Percentiles rank a stretch among this genome's conserved stretches.
Evolutionary conservation across 768 basidiomycete species (phyloP).

Genomic region (Agaricus subrufescens): DNA sequence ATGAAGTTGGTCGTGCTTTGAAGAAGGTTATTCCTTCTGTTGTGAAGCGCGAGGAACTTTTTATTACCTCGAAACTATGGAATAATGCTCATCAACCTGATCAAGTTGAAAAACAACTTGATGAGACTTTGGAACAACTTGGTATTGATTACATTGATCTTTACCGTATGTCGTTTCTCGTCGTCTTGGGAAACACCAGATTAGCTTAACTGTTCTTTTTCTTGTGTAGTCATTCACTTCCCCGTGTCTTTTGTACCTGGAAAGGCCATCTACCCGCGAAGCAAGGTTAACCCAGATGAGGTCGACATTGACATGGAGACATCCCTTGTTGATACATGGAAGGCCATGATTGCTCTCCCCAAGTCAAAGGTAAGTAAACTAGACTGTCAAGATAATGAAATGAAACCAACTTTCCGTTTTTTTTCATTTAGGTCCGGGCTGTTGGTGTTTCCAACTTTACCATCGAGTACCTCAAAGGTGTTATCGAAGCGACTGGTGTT

Average conservation of each 20-base stretch:
- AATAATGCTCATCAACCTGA: neutral
- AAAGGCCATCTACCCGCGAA: slow-evolving; percentile 46
- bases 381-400: neutral
- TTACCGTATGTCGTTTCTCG: slow-evolving; percentile 47
- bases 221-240: slow-evolving; percentile 66
- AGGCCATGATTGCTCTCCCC: slow-evolving; percentile 66
- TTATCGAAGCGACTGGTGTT: slow-evolving; percentile 67
- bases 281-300: slow-evolving; percentile 38
- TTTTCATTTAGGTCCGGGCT: slow-evolving; percentile 44
- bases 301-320: slow-evolving; percentile 52
- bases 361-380: slow-evolving; percentile 54
- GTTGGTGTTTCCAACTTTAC: slow-evolving; percentile 87
- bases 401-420: no score
- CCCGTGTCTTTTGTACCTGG: slow-evolving; percentile 67
- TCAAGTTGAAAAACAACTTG: neutral
- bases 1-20: neutral
- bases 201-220: neutral
- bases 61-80: neutral
- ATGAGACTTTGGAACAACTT: neutral
- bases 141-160: slow-evolving; percentile 33
- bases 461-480: slow-evolving; percentile 55
- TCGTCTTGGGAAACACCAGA: neutral
- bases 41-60: neutral
- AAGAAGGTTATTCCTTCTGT: neutral
- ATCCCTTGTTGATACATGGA: slow-evolving; percentile 78